Percentiles rank a stretch among this genome's conserved stretches.
Evolutionary conservation across 2,329 filamentous ascomycete genomes (phyloP).

Genomic region (Coleophoma cylindrospora): DNA sequence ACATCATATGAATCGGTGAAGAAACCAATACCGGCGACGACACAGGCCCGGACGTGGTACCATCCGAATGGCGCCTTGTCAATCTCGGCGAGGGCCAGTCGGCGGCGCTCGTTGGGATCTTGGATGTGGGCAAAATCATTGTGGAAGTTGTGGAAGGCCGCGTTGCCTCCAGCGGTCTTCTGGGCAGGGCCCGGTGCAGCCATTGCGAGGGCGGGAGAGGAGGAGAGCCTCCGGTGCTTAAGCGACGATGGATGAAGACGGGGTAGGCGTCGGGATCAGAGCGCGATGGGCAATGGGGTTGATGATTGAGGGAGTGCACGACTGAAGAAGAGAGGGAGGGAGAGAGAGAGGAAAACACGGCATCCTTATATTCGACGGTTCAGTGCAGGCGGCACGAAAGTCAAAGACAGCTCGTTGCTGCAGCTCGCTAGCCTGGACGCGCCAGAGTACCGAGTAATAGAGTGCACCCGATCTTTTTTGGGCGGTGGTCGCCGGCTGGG

Average conservation of each 20-base stretch:
- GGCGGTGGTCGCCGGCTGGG: background rate
- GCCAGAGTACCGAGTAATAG: background rate
- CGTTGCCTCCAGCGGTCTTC: constrained; percentile 55
- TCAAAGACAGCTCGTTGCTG: too few relatives aligned
- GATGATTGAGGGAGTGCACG: constrained; percentile 4
- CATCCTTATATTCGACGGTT: constrained; percentile 4
- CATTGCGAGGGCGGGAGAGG: constrained; percentile 14
- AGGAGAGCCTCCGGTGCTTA: background rate
- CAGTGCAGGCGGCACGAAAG: background rate
- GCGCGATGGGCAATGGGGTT: too few relatives aligned
- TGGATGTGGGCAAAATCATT: constrained; percentile 61
- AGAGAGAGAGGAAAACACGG: background rate
- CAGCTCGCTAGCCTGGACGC: background rate
- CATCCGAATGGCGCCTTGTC: constrained; percentile 79
- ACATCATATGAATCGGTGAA: constrained; percentile 85
- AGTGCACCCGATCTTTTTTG: background rate
- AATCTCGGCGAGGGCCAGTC: constrained; percentile 75
- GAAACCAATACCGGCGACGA: constrained; percentile 81
- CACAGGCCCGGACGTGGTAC: constrained; percentile 74
- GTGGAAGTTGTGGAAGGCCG: constrained; percentile 69
- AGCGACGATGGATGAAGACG: background rate
- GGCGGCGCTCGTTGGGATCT: constrained; percentile 73
- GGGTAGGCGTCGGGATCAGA: too few relatives aligned
- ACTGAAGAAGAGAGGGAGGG: constrained; percentile 3
- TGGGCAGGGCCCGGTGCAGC: constrained; percentile 10